Base-by-base conservation (phyloP, 108 stramenopile species). In the Fistulifera solaris region DNA sequence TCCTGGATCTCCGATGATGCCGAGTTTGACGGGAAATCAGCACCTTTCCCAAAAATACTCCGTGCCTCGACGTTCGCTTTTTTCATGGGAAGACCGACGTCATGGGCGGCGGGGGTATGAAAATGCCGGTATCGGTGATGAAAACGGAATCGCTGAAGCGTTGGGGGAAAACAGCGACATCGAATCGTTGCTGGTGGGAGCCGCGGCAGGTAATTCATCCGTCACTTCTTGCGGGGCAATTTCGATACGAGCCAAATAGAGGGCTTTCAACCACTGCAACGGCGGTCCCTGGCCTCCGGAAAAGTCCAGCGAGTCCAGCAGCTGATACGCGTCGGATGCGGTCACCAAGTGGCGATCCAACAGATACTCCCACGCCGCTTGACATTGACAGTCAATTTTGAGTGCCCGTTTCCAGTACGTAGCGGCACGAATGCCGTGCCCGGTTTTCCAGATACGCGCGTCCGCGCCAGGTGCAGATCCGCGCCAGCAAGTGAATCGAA, bases 351-450 rank as follows among this genome's bases (percentile, higher is more conserved):
- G 61, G 12, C 62, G 59, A 31, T 73, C 60, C 42, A 80, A 49
- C 10, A 78, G 67, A 54, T 67, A 67, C 21, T 81, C 76, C 67
- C 77, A 71, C 1, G 89, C 84, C 39, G 75, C 62, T 13, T 81
- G 70, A 56, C 81, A 83, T 45, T 62, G 56, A 8, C 64, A 47
- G 71, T 90, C 89, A 16, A 86, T 71, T 19, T 65, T 48, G 17
- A 90, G 52, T 2, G 85, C 78, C 19, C 72, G 59, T 52, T 68
- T 75, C 50, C 80, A 70, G 40, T 71, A 90, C 0, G 70, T 40
- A 10, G 80, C 56, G 12, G 83, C 81, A 15, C 89, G 71, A 17
- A 66, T 60, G 11, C 79, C 77, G 71, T 90, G 83, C 4, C 80
- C 81, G 13, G 76, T 57, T 52, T n/a, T 77, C 79, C 28, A 76